Conservation (phyloP, 805 yeast genomes). For the Lipomyces mesembrius region DNA sequence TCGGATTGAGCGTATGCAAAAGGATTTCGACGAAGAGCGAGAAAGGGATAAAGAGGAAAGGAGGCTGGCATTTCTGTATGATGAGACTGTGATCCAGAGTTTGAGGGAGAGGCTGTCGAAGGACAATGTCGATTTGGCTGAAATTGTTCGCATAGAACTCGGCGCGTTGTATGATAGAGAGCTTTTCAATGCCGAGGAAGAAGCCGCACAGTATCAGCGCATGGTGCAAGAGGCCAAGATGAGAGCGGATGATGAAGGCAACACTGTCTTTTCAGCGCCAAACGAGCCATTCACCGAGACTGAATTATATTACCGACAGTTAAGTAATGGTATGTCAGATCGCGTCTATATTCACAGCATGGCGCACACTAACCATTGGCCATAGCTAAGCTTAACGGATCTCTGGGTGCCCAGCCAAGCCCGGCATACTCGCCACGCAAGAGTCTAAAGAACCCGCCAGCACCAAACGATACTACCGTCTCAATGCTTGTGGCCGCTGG, state of each 20-base stretch:
- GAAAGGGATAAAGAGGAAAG: neutral
- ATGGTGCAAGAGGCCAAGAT: neutral
- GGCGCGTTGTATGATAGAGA: neutral
- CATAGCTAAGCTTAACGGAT: constrained; percentile 6
- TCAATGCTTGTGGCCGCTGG: constrained; percentile 85
- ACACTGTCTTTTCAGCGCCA: constrained; percentile 2
- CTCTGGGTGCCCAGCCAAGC: constrained; percentile 21
- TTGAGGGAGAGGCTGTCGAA: constrained; percentile 1
- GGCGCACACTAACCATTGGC: neutral
- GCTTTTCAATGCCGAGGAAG: neutral
- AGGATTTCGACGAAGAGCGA: neutral
- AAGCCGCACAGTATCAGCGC: neutral
- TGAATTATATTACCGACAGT: constrained; percentile 31
- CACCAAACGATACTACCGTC: constrained; percentile 57
- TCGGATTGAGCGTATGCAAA: neutral
- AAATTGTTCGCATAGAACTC: constrained; percentile 1
- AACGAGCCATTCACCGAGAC: constrained; percentile 23
- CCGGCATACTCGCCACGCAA: constrained; percentile 23
- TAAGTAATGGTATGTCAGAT: constrained; percentile 30
- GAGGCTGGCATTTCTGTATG: neutral
- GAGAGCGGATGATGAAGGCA: neutral
- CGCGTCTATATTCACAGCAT: neutral
- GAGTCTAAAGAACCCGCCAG: constrained; percentile 14
- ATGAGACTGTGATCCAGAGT: neutral
- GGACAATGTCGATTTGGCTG: constrained; percentile 6